phyloP scores from a whole-genome alignment of 2,329 filamentous ascomycete species.

The Acrocalymma vagum region DNA sequence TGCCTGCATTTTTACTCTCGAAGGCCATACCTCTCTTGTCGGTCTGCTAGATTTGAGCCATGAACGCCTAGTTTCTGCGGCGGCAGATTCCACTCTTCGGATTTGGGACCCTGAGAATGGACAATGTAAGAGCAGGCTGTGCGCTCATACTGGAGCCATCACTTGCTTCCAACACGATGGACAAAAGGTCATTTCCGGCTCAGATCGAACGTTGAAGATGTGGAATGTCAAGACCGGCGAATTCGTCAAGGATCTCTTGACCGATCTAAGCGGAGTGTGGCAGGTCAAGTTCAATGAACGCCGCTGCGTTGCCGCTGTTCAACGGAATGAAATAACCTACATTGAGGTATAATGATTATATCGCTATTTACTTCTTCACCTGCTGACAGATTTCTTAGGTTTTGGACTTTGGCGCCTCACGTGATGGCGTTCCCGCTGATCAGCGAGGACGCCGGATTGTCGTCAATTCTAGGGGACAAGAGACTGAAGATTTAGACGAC shows the following conservation, averaged over 20 bases:
- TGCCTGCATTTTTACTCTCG: conserved; percentile 83
- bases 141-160: conserved; percentile 94
- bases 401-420: conserved; percentile 92
- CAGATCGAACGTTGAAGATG: conserved; percentile 96
- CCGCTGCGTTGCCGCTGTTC: conserved; percentile 94
- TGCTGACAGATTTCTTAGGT: conserved; percentile 77
- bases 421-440: conserved; percentile 82
- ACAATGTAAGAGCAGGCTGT: conserved; percentile 87
- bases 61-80: conserved; percentile 90
- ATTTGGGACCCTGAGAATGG: conserved; percentile 98
- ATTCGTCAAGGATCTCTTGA: conserved; percentile 90
- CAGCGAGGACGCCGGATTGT: conserved; percentile 81
- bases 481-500: conserved; percentile 46
- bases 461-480: conserved; percentile 52
- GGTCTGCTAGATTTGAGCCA: conserved; percentile 89
- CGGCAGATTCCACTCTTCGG: conserved; percentile 91
- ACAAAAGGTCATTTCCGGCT: conserved; percentile 95
- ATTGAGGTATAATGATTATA: conserved; percentile 71
- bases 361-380: conserved; percentile 25
- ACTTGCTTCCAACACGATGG: conserved; percentile 99
- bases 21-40: conserved; percentile 91
- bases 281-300: conserved; percentile 98
- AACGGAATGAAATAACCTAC: conserved; percentile 90
- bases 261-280: conserved; percentile 96
- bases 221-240: conserved; percentile 95